Base-by-base conservation (phyloP, 208 protist species). In the Naegleria fowleri region DNA sequence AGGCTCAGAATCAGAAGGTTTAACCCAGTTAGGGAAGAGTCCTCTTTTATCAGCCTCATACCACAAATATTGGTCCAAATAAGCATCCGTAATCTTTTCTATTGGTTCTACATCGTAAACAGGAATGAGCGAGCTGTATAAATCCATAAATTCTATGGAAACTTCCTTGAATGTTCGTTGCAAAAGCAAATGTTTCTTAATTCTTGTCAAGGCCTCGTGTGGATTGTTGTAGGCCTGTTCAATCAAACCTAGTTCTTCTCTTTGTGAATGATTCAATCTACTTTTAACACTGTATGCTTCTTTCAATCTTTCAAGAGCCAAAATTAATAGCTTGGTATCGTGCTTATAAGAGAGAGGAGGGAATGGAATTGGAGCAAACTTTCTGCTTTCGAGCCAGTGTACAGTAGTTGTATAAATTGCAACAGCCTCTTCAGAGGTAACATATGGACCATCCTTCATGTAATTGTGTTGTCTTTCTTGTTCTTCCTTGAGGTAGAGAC, bases 11-110 rank as follows among this genome's bases (percentile, higher is more conserved):
- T 99, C 99, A 15, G 98, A 96, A 43, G 99, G 99, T 94, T 99
- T 99, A 89, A 99, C 96, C 99, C 99, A 99, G 92, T 99, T 99
- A 29, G 99, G 99, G 95, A 99, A 99, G n/a, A 99, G 95, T 22
- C 98, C 96, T 89, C 99, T 96, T 93, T 99, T 99, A 93, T 99
- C 98, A 41, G 97, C 96, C 93, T 99, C 99, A 93, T 99, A 99
- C 99, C 99, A 99, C 3, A 99, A 95, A 94, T 99, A 99, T 93
- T 99, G 99, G 93, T 99, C 99, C 9, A 99, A 95, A 93, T 99
- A 99, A 33, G 99, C 97, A 94, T 99, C 99, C 0, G 99, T 99
- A 93, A 99, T 99, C 95, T 99, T 99, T 95, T 99, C 99, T 22
- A 99, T 93, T 11, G 99, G 99, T 85, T 99, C 98, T 55, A 99